phyloP scores from a whole-genome alignment of 352 stramenopile species.

The Pythium vanterpoolii region DNA sequence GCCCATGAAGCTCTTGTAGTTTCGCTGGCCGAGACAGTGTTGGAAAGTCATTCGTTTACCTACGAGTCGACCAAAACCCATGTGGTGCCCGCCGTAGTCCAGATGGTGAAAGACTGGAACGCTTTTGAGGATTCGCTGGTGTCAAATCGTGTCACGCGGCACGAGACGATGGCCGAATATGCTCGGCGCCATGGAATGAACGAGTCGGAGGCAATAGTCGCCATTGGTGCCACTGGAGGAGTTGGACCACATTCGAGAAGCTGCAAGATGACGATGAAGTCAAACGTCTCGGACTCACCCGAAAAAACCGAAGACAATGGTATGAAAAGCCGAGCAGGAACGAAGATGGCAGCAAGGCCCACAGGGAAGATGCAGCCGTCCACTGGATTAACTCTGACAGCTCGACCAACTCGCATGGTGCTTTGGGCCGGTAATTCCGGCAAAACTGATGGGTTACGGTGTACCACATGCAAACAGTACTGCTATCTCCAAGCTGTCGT shows the following conservation, averaged over 20 bases:
- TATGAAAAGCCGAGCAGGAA: constrained; percentile 23
- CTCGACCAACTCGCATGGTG: constrained; percentile 67
- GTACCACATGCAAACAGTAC: constrained; percentile 77
- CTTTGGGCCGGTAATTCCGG: constrained; percentile 78
- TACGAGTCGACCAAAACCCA: constrained; percentile 38
- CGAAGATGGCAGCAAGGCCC: constrained; percentile 2
- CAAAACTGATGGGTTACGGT: constrained; percentile 73
- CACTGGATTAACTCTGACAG: constrained; percentile 26
- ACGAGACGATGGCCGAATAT: constrained; percentile 47
- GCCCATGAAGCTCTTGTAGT: constrained; percentile 81
- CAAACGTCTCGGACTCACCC: not conserved
- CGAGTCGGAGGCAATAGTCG: constrained; percentile 19
- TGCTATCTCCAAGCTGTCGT: constrained; percentile 84
- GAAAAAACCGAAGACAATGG: constrained; percentile 6
- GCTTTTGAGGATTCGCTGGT: constrained; percentile 46
- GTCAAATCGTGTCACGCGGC: constrained; percentile 29
- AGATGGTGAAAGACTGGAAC: constrained; percentile 52
- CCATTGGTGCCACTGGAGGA: not conserved
- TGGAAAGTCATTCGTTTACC: constrained; percentile 56
- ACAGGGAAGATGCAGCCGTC: constrained; percentile 25
- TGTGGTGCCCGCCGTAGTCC: constrained; percentile 61
- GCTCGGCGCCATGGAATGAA: constrained; percentile 33
- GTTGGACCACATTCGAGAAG: constrained; percentile 7
- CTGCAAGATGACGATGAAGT: constrained; percentile 25
- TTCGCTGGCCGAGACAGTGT: constrained; percentile 66